Evolutionary conservation across 2,329 filamentous ascomycete species (phyloP).

Genomic region (Cercospora sp.): DNA sequence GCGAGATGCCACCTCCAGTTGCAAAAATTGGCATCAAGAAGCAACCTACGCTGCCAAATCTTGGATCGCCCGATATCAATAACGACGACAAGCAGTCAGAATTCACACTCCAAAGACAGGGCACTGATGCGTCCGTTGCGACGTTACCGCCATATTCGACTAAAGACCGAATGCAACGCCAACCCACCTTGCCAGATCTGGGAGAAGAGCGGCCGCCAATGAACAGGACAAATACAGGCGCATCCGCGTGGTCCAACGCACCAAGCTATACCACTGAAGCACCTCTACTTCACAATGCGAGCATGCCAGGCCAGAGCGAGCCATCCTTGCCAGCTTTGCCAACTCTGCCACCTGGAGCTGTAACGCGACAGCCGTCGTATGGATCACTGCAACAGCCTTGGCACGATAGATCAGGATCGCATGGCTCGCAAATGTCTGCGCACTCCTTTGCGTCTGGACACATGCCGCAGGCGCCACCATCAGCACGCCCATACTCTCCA

Average conservation of each 20-base stretch:
- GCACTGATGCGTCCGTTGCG: slow-evolving; percentile 40
- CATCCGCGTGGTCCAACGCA: slow-evolving; percentile 53
- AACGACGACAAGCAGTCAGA: slow-evolving; percentile 49
- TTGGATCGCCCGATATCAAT: slow-evolving; percentile 57
- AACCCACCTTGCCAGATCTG: slow-evolving; percentile 47
- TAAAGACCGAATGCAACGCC: slow-evolving; percentile 43
- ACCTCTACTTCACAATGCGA: slow-evolving; percentile 62
- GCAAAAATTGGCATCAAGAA: slow-evolving; percentile 34
- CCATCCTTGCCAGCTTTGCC: slow-evolving; percentile 30
- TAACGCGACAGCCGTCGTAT: slow-evolving; percentile 30
- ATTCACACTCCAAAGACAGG: slow-evolving; percentile 38
- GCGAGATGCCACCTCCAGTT: slow-evolving; percentile 26
- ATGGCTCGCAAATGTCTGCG: slow-evolving; percentile 23
- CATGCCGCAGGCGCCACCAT: slow-evolving; percentile 18
- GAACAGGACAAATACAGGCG: slow-evolving; percentile 52
- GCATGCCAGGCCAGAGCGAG: slow-evolving; percentile 38
- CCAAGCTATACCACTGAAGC: slow-evolving; percentile 63
- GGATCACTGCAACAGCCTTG: slow-evolving; percentile 29
- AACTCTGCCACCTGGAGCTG: slow-evolving; percentile 25
- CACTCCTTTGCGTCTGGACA: slow-evolving; percentile 16
- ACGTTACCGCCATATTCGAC: slow-evolving; percentile 50
- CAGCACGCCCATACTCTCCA: slow-evolving; percentile 18
- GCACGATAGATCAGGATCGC: slow-evolving; percentile 25
- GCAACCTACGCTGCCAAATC: slow-evolving; percentile 67
- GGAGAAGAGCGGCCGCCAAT: slow-evolving; percentile 40